Conservation (phyloP, 2,329 filamentous ascomycete genomes). For the Colletotrichum tamarilloi region DNA sequence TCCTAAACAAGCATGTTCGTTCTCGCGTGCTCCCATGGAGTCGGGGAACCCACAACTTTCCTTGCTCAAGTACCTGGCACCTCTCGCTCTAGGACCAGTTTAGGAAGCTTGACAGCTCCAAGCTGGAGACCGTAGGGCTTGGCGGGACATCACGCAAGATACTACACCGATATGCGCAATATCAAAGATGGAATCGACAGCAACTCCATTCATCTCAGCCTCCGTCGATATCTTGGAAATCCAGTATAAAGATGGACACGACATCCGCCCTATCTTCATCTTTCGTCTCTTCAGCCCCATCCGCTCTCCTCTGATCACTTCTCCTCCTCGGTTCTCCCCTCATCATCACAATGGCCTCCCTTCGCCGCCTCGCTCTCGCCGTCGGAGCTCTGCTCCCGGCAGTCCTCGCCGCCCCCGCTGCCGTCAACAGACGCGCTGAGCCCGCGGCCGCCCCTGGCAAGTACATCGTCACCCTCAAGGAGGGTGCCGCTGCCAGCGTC, state of each 20-base stretch:
- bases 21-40: slow-evolving; percentile 4
- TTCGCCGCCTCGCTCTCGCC: slow-evolving; percentile 44
- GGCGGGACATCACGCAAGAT: slow-evolving; percentile 34
- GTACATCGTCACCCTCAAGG: slow-evolving; percentile 58
- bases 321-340: not conserved
- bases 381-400: slow-evolving; percentile 47
- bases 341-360: slow-evolving; percentile 41
- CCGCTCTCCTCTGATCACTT: not conserved
- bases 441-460: slow-evolving; percentile 49
- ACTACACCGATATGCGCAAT: slow-evolving; percentile 22
- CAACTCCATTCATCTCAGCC: not conserved
- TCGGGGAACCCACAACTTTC: slow-evolving; percentile 8
- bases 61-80: slow-evolving; percentile 11
- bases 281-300: slow-evolving; percentile 18
- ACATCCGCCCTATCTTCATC: not conserved
- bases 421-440: slow-evolving; percentile 44
- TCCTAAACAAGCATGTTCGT: not conserved
- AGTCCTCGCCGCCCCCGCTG: slow-evolving; percentile 32
- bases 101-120: slow-evolving; percentile 32
- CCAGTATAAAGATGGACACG: slow-evolving; percentile 22
- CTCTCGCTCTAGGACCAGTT: slow-evolving; percentile 13
- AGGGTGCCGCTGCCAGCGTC: slow-evolving; percentile 44
- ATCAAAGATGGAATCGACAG: not conserved
- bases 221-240: not conserved
- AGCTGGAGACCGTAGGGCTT: slow-evolving; percentile 15